Conservation (phyloP, 257 asterid species). For the Osmanthus fragrans region DNA sequence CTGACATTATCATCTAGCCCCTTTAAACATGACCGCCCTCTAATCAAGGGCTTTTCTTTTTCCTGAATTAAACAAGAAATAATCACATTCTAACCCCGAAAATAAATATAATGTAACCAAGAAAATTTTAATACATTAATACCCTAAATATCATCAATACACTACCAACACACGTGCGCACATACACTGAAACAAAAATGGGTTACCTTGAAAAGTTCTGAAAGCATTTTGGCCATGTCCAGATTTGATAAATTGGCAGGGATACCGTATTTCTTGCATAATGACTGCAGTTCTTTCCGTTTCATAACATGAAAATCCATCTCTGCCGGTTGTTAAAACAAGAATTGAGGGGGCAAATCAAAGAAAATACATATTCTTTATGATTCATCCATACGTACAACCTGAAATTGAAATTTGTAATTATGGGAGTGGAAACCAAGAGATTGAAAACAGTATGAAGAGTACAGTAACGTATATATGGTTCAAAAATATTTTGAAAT, state of each 20-base stretch:
- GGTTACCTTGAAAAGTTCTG: constrained; percentile 46
- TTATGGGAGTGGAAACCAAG: neutral
- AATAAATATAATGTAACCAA: neutral
- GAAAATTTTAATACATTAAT: neutral
- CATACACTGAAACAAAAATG: neutral
- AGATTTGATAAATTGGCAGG: constrained; percentile 67
- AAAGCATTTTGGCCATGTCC: constrained; percentile 57
- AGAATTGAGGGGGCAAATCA: neutral
- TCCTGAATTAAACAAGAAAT: constrained; percentile 31
- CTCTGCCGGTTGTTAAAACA: neutral
- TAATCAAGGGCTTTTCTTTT: constrained; percentile 30
- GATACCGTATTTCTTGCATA: constrained; percentile 63
- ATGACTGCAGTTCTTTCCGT: constrained; percentile 56
- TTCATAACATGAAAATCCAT: constrained; percentile 67
- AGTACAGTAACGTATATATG: neutral
- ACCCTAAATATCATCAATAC: neutral
- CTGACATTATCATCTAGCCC: constrained; percentile 30
- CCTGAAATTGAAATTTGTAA: neutral
- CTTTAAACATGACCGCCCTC: constrained; percentile 32
- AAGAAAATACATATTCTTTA: neutral
- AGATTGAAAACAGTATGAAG: neutral
- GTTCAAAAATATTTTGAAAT: neutral
- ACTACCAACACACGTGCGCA: neutral
- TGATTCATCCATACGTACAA: neutral
- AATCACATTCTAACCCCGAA: neutral